Percentiles rank a stretch among this genome's conserved stretches.
Evolutionary conservation across 2,329 filamentous ascomycete genomes (phyloP).

Genomic region (Teratosphaeriaceae sp.): DNA sequence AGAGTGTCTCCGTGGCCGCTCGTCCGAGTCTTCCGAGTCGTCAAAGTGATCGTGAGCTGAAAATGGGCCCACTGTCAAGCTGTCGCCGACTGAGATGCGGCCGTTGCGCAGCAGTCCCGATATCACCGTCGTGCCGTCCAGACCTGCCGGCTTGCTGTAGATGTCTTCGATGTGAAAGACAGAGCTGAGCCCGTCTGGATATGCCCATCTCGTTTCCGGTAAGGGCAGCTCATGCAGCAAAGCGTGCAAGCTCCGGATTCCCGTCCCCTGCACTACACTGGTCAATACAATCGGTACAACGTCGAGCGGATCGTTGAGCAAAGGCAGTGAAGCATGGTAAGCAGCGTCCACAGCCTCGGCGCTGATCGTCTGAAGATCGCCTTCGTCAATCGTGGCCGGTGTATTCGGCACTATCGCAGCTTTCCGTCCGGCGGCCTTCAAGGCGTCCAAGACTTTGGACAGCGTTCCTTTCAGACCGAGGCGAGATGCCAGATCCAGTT

Average conservation of each 20-base stretch:
- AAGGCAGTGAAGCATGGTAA: conserved; percentile 46
- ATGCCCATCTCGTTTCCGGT: conserved; percentile 24
- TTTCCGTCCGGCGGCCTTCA: conserved; percentile 68
- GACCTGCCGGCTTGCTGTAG: conserved; percentile 55
- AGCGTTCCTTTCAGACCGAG: conserved; percentile 62
- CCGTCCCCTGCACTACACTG: conserved; percentile 76
- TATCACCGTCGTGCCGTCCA: conserved; percentile 50
- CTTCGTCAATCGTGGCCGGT: conserved; percentile 22
- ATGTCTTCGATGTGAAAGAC: conserved; percentile 90
- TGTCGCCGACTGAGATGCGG: conserved; percentile 68
- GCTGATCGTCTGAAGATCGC: conserved; percentile 52
- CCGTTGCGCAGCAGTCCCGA: conserved; percentile 82
- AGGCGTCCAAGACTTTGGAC: conserved; percentile 63
- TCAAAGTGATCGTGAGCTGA: conserved; percentile 23
- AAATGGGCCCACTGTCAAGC: conserved; percentile 70
- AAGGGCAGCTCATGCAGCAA: conserved; percentile 71
- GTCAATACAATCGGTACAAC: conserved; percentile 81
- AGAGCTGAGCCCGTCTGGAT: not conserved
- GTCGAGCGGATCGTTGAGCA: conserved; percentile 40
- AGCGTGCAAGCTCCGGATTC: conserved; percentile 75
- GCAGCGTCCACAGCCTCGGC: conserved; percentile 52
- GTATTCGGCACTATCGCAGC: conserved; percentile 59
- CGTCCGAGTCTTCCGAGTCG: conserved; percentile 31
- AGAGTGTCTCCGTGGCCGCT: conserved; percentile 19
- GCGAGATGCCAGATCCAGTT: conserved; percentile 79